These are phyloP conservation scores for Talaromyces piceae DNA, from an alignment of 2,329 filamentous ascomycete species.

Conservation along the genomic window DNA sequence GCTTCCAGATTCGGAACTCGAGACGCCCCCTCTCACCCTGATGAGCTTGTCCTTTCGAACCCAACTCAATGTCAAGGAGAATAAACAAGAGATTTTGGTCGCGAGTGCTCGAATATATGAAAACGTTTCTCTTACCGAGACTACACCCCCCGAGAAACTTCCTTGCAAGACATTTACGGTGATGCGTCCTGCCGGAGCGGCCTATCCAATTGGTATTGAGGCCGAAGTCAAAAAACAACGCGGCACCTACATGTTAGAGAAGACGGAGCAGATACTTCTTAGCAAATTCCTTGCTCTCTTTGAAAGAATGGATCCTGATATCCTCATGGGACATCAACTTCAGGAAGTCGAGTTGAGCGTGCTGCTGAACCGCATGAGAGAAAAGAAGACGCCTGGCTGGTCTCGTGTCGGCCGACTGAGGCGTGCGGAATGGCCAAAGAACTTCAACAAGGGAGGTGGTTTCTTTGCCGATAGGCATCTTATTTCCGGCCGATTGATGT, in stretches of 20 bases:
- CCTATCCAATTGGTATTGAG: slow-evolving; percentile 84
- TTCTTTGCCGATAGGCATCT: slow-evolving; percentile 91
- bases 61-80: slow-evolving; percentile 79
- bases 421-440: slow-evolving; percentile 76
- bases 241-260: slow-evolving; percentile 72
- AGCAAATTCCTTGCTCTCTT: slow-evolving; percentile 85
- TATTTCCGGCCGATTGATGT: slow-evolving; percentile 80
- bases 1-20: slow-evolving; percentile 69
- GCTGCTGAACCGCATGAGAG: slow-evolving; percentile 74
- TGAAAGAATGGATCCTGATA: slow-evolving; percentile 83
- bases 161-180: slow-evolving; percentile 87
- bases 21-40: slow-evolving; percentile 81
- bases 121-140: slow-evolving; percentile 78
- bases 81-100: slow-evolving; percentile 91
- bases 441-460: slow-evolving; percentile 75
- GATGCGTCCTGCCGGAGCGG: slow-evolving; percentile 67
- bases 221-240: slow-evolving; percentile 64
- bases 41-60: slow-evolving; percentile 92
- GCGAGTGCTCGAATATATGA: slow-evolving; percentile 91
- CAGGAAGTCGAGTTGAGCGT: slow-evolving; percentile 96
- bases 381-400: slow-evolving; percentile 91
- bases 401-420: slow-evolving; percentile 84
- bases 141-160: slow-evolving; percentile 78
- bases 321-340: slow-evolving; percentile 88
- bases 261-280: slow-evolving; percentile 75